Evolutionary conservation across 176 grass and related monocot species (phyloP), one percentile per base, ranked within the genome.

Genomic region (Eragrostis nindensis): DNA sequence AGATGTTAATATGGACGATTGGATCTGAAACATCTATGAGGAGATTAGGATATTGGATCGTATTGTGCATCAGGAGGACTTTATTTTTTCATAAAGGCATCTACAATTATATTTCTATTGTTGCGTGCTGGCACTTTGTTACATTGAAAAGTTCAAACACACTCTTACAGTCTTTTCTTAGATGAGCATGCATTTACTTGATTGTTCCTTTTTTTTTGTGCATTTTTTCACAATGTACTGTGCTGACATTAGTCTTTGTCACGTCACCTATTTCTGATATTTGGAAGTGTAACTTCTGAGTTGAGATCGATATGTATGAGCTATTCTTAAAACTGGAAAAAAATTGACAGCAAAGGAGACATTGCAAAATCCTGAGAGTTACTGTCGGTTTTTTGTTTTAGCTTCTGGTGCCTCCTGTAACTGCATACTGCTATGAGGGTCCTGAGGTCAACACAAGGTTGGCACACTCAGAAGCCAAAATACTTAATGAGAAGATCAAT

Each of bases 361-460:
- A 8, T 66, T 26, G 36, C 12, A n/a, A 26, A 53, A 4, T 6
- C 46, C 5, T 22, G 36, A 54, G 32, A 40, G 8, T 32, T 81
- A 50, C 46, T 29, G 11, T 73, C 46, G 4, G 43, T 83, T 82
- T 5, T 80, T 61, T 52, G n/a, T 77, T 81, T 60, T 84, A 98
- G 92, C 90, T 98, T 22, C 71, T 98, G 86, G 92, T 98, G 29
- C 92, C 92, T 71, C 95, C 91, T 83, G 49, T 98, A 62, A 94
- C 71, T 25, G 72, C 95, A 84, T 86, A 91, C 68, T 86, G 88
- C 39, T 98, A 91, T 0, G 95, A 98, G 71, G 90, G 92, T 17
- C 66, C 49, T 62, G 95, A 98, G 67, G 80, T 95, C 49, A 95
- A 93, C 81, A 83, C 83, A 62, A 85, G 65, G 66, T 50, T 98